Evolutionary conservation across 306 rosid genomes (phyloP), one percentile per base, ranked within the genome.

Genomic region (Gynostemma pentaphyllum): DNA sequence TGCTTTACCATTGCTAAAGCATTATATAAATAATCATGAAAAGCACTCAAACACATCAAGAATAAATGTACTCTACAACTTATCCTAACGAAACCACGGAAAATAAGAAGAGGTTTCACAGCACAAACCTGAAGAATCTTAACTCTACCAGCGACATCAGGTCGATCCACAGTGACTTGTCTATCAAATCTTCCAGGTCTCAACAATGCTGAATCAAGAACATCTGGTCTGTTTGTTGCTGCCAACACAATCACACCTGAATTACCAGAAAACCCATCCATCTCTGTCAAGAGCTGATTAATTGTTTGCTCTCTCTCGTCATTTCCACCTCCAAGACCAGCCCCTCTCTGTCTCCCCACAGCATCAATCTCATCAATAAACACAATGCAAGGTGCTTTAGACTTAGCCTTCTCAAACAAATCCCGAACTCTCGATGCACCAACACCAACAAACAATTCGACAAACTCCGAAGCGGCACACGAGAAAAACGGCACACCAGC

Each of bases 301-400:
- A 94, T 94, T 1, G 99, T 94, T 74, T 94, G 99, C 67, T 94
- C 99, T 67, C 99, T 84, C 90, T 94, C 99, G 40, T 94, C 99
- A 55, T 94, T 94, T 28, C 97, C 99, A 54, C 97, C 99, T 21
- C 99, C 99, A n/a, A 94, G 78, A 12, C 99, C 99, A 0, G 99
- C 99, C 50, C 99, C 99, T 86, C 99, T 86, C 89, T 94, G 99
- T 74, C 99, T 86, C 62, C 99, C 97, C 5, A 94, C 97, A 0
- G 97, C 97, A 62, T 94, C 99, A 48, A 94, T 94, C 68, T 94
- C 99, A 78, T 94, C 99, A 23, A 94, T 94, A 64, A 94, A 88
- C 41, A 94, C 99, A 88, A 94, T 94, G 80, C 99, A 94, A 0
- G 99, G 99, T 2, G 99, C 99, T 76, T 94, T 94, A 8, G 88